Evolutionary conservation across 768 basidiomycete species (phyloP), one percentile per base, ranked within the genome.

Genomic region (Naematelia encephala): DNA sequence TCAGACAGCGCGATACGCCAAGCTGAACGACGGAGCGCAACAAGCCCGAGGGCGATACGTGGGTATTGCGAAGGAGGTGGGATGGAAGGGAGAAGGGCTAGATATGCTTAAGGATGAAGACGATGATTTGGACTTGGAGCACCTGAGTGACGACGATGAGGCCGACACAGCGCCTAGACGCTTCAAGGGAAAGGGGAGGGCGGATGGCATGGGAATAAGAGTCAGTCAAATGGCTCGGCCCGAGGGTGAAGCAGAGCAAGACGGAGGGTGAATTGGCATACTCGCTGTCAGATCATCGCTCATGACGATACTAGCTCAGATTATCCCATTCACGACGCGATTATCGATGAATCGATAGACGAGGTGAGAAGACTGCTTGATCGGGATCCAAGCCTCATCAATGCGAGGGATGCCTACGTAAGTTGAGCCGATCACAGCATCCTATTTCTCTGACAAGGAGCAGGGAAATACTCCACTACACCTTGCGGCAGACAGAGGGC

Each of bases 381-480:
- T 30, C 75, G 82, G 0, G 75, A 78, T 12, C 22, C 44, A 14
- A 64, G 75, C 21, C 80, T 87, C 56, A 64, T 91, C 53, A 81
- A 93, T 74, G 79, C 77, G 34, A 73, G 77, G 34, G 90, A 93
- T 60, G 84, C 87, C 79, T 88, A 83, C 80, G 91, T 92, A 75
- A 75, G 86, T 78, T 45, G 25, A 27, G 10, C 25, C 11, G 5
- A 48, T 12, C 26, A 34, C 43, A 49, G 10, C 10, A 21, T 16
- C n/a, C 34, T 46, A 16, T 46, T 21, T 8, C 16, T 16, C 34
- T 39, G 34, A 39, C 34, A 8, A 39, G 16, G 34, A 39, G 19
- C 68, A 96, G 92, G 91, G 90, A 30, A 91, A 91, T 73, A 89
- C 91, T 0, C 82, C 91, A 5, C 77, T 96, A 19, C 92, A 96